These are phyloP conservation scores for Pestalotiopsis sp. DNA, from an alignment of 2,329 filamentous ascomycete genomes.

Conservation along the genomic window DNA sequence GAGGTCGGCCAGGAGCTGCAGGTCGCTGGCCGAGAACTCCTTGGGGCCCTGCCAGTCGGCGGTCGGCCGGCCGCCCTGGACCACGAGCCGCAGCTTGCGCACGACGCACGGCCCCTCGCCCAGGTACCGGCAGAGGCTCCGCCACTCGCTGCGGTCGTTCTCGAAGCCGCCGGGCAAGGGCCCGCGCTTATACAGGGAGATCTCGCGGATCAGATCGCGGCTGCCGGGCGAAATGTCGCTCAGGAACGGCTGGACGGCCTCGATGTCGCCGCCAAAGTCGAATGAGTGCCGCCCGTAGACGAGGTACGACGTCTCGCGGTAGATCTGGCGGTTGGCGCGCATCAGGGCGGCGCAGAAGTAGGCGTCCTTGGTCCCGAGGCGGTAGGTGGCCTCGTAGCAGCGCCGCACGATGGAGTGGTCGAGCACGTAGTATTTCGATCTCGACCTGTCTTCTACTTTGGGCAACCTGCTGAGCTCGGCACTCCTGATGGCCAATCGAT, in stretches of 20 bases:
- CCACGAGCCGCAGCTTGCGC: slow-evolving; percentile 48
- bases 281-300: slow-evolving; percentile 61
- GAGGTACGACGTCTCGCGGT: slow-evolving; percentile 57
- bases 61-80: slow-evolving; percentile 56
- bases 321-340: slow-evolving; percentile 47
- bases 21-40: slow-evolving; percentile 47
- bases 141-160: slow-evolving; percentile 60
- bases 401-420: slow-evolving; percentile 42
- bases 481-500: slow-evolving; percentile 43
- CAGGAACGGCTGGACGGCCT: slow-evolving; percentile 63
- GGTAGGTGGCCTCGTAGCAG: slow-evolving; percentile 58
- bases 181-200: slow-evolving; percentile 59
- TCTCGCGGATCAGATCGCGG: slow-evolving; percentile 47
- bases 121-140: slow-evolving; percentile 52
- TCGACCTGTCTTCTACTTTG: slow-evolving; percentile 19
- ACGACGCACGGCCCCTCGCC: slow-evolving; percentile 38
- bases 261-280: slow-evolving; percentile 61
- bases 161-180: slow-evolving; percentile 52
- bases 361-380: slow-evolving; percentile 43
- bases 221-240: slow-evolving; percentile 55
- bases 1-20: slow-evolving; percentile 46
- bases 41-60: slow-evolving; percentile 51
- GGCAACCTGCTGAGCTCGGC: slow-evolving; percentile 27
- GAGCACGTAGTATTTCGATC: slow-evolving; percentile 44
- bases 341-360: slow-evolving; percentile 48